A percentile compares a stretch with the other conserved stretches of the same genome.
phyloP scores from a whole-genome alignment of 106 monocot species.

The Dendrobium nobile region DNA sequence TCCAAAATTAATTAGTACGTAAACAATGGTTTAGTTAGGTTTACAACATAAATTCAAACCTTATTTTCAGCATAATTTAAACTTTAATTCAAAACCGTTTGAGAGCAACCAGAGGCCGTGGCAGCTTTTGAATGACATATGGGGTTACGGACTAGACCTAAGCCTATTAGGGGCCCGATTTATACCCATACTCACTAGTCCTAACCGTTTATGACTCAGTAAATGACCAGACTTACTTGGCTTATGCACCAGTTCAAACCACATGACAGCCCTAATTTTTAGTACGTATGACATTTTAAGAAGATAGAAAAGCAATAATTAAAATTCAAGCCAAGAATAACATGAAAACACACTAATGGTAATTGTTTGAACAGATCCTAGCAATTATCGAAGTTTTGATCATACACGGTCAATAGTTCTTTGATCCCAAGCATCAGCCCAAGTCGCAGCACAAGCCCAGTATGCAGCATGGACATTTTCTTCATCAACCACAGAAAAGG shows the following conservation, averaged over 20 bases:
- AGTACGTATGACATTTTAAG: neutral
- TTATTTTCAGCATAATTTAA: neutral
- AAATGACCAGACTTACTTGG: neutral
- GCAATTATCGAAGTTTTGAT: neutral
- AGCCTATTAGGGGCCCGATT: neutral
- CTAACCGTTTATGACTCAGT: neutral
- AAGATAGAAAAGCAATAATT: neutral
- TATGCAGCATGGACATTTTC: conserved; percentile 41
- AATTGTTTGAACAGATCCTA: neutral
- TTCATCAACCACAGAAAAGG: conserved; percentile 23
- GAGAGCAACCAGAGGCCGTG: neutral
- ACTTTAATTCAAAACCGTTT: neutral
- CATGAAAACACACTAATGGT: neutral
- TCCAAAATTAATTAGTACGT: neutral
- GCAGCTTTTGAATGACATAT: neutral
- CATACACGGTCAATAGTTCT: conserved; percentile 90
- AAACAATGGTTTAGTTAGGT: neutral
- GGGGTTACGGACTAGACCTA: neutral
- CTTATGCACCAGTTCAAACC: neutral
- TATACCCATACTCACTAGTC: neutral
- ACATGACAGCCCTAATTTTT: neutral
- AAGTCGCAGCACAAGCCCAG: conserved; percentile 87
- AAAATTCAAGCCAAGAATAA: neutral
- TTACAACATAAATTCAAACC: neutral
- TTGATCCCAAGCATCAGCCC: conserved; percentile 97